Base-by-base conservation (phyloP, 2,329 filamentous ascomycete genomes). In the Cryphonectria parasitica region DNA sequence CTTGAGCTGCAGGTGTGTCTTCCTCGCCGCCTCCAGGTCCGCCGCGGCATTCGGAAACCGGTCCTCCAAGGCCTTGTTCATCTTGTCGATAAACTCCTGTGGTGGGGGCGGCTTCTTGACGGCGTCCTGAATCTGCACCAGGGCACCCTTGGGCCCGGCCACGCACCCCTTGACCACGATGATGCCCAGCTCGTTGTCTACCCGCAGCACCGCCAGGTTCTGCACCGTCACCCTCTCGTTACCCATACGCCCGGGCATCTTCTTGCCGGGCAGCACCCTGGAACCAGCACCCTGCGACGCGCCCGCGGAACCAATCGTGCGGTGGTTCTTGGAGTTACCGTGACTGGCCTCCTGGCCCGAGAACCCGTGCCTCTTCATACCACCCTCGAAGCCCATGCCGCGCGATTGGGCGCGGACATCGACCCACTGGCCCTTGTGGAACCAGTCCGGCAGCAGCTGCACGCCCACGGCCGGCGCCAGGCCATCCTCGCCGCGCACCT, bases 211-310 rank as follows among this genome's bases (percentile, higher is more conserved):
- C 82, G 91, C 92, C 76, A 98, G 84, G 82, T 97, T 98, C 86
- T 98, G 95, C 70, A 96, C 87, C 64, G 96, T 99, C 69, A 94
- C 92, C 75, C 89, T 90, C 81, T 97, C 88, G 74, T 92, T 92
- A 74, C 96, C 96, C 96, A 99, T 98, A 71, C 93, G 90, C 69
- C 96, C 96, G 3, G 96, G 90, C 96, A 99, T 99, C 84, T 94
- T 96, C 89, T 99, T 99, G 72, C 96, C 96, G 0, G 96, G 96
- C 78, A 94, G 85, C 34, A 99, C 95, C 82, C 96, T 90, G 73
- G 93, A 97, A 83, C 96, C 96, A 79, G 92, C 91, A 74, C 96
- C 96, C 82, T 99, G 96, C 76, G 92, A 92, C 72, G 92, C 93
- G 80, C 96, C 96, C 10, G 91, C 88, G 45, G 94, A 95, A 86